phyloP scores from a whole-genome alignment of 1,284 basidiomycete genomes.

The Microbotryum violaceum region DNA sequence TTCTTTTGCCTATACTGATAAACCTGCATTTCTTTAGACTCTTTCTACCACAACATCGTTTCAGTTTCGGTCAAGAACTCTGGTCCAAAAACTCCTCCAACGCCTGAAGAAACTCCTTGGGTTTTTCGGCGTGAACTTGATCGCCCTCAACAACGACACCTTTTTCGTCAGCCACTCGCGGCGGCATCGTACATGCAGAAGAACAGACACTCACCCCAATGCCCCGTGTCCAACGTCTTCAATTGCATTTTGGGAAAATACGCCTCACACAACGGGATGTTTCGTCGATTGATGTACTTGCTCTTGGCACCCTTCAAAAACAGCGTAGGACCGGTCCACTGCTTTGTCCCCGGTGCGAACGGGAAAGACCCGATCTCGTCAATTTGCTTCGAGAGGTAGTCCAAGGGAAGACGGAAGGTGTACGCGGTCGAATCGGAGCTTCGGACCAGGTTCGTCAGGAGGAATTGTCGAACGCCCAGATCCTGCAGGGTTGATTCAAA shows the following conservation, averaged over 20 bases:
- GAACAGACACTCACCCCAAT: slow-evolving; percentile 40
- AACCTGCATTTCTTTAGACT: too few species aligned
- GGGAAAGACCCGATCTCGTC: slow-evolving; percentile 67
- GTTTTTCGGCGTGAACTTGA: slow-evolving; percentile 39
- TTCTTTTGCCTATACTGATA: too few species aligned
- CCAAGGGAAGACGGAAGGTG: slow-evolving; percentile 64
- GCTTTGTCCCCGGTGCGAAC: slow-evolving; percentile 47
- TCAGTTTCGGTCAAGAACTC: background rate
- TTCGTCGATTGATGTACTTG: slow-evolving; percentile 66
- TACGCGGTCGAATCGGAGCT: slow-evolving; percentile 40
- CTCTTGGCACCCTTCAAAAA: slow-evolving; percentile 72
- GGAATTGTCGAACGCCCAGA: slow-evolving; percentile 60
- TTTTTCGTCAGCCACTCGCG: background rate
- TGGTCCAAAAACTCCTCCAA: slow-evolving; percentile 36
- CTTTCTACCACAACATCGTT: too few species aligned
- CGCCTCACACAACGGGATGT: slow-evolving; percentile 51
- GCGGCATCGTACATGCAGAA: too few species aligned
- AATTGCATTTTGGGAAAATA: slow-evolving; percentile 60
- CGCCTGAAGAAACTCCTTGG: slow-evolving; percentile 40
- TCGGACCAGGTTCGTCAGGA: slow-evolving; percentile 65
- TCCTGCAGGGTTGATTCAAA: slow-evolving; percentile 49
- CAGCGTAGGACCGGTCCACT: slow-evolving; percentile 58
- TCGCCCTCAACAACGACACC: background rate
- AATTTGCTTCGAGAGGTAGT: slow-evolving; percentile 56
- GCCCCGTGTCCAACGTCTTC: slow-evolving; percentile 40